A percentile compares a stretch with the other conserved stretches of the same genome.
Conservation (phyloP, 2,329 filamentous ascomycete genomes). For the Verticillium nonalfalfae region DNA sequence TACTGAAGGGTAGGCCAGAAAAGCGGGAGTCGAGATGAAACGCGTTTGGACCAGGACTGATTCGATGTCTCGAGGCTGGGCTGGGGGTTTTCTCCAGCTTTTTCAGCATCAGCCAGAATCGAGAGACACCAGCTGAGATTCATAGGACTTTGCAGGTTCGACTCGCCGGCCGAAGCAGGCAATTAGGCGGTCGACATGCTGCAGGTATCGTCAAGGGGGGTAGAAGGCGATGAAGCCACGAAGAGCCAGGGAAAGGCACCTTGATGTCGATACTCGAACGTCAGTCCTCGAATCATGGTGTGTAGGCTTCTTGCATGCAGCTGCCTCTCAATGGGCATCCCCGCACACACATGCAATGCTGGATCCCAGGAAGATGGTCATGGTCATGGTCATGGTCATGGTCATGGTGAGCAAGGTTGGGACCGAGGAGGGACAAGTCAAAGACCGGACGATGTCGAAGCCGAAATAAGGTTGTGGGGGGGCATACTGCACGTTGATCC, state of each 20-base stretch:
- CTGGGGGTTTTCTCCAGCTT: background rate
- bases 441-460: slow-evolving; percentile 18
- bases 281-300: background rate
- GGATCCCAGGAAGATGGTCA: background rate
- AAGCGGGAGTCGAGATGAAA: slow-evolving; percentile 1
- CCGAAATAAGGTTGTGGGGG: slow-evolving; percentile 26
- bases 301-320: background rate
- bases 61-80: background rate
- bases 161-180: too few relatives aligned
- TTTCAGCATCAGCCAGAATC: background rate
- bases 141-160: too few relatives aligned
- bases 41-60: slow-evolving; percentile 1
- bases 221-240: too few relatives aligned
- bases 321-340: too few relatives aligned
- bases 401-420: slow-evolving; percentile 4
- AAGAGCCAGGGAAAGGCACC: too few relatives aligned
- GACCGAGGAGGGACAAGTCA: slow-evolving; percentile 8
- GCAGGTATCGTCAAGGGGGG: too few relatives aligned
- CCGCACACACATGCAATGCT: background rate
- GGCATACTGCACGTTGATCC: background rate
- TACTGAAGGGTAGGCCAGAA: background rate
- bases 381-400: background rate
- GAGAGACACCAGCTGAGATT: background rate
- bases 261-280: too few relatives aligned
- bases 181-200: too few relatives aligned